These are phyloP conservation scores for Lasiosphaeria ovina DNA, from an alignment of 495 filamentous ascomycete species.

Conservation along the genomic window DNA sequence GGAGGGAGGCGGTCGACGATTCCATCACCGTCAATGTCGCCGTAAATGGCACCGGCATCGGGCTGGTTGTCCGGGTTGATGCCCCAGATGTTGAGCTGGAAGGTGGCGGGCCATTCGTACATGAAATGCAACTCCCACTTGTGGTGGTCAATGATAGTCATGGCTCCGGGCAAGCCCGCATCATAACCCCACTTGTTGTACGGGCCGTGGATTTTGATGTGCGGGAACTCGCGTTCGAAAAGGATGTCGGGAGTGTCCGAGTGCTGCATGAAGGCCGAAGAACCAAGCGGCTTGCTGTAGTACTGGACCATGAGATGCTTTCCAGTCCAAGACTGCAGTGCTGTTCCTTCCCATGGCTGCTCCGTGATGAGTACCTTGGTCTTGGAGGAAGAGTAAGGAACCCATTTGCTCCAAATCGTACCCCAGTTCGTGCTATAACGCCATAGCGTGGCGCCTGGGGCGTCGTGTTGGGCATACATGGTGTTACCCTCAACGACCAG, in stretches of 20 bases:
- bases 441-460: constrained; percentile 62
- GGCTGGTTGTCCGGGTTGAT: constrained; percentile 65
- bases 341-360: constrained; percentile 57
- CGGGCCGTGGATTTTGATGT: constrained; percentile 59
- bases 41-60: constrained; percentile 43
- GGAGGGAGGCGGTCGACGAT: constrained; percentile 65
- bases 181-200: constrained; percentile 71
- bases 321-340: constrained; percentile 60
- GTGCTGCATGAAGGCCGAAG: constrained; percentile 63
- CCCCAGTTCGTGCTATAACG: constrained; percentile 65
- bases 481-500: constrained; percentile 34
- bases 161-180: constrained; percentile 55
- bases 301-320: constrained; percentile 68
- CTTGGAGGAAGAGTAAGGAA: constrained; percentile 49
- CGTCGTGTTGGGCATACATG: constrained; percentile 56
- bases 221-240: constrained; percentile 57
- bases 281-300: constrained; percentile 62
- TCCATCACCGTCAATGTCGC: constrained; percentile 42
- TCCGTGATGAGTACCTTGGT: constrained; percentile 41
- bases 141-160: constrained; percentile 53
- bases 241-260: constrained; percentile 48
- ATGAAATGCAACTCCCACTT: constrained; percentile 62
- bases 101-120: constrained; percentile 62
- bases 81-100: constrained; percentile 68
- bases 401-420: constrained; percentile 59